Evolutionary conservation across 2,329 filamentous ascomycete genomes (phyloP), one percentile per base, ranked within the genome.

Genomic region (Colletotrichum sidae): DNA sequence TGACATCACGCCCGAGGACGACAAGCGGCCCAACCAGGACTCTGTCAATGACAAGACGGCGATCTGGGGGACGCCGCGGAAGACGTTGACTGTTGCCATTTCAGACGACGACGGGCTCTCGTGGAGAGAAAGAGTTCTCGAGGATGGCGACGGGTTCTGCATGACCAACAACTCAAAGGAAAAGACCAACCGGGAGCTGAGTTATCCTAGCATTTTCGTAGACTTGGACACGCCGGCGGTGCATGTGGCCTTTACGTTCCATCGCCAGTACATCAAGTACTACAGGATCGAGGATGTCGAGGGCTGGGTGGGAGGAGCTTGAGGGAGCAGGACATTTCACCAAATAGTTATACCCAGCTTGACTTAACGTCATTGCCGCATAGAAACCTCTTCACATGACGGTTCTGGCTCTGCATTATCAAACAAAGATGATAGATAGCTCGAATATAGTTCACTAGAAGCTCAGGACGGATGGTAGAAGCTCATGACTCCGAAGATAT

Each of bases 81-180:
- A 76, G 53, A 67, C 72, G 0, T 55, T 81, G 38, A 77, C 76
- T 0, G 67, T 79, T 6, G 78, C 71, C 1, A 45, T 79, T 0
- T 79, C 76, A 0, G 65, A 72, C 5, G 77, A 82, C 55, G 69
- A 75, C 8, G 79, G 79, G 0, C 4, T 72, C 9, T 77, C 74
- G 0, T 82, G 79, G 79, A 74, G 65, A 10, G 73, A 74, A 53
- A 76, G 73, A 15, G 72, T 81, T 5, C 65, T 82, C 1, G 79
- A 82, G 47, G 79, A 80, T 3, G 80, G 80, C 0, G 79, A 82
- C 67, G 81, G 81, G 0, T 81, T 78, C 34, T 82, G 81, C 54
- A 75, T 81, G 71, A 83, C 80, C 0, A 83, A 82, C 62, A 80
- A 81, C 55, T 80, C 77, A 0, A 72, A 72, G 9, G 73, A 79